Evolutionary conservation across 2,329 filamentous ascomycete genomes (phyloP), one percentile per base, ranked within the genome.

Genomic region (Rhynchosporium graminicola): DNA sequence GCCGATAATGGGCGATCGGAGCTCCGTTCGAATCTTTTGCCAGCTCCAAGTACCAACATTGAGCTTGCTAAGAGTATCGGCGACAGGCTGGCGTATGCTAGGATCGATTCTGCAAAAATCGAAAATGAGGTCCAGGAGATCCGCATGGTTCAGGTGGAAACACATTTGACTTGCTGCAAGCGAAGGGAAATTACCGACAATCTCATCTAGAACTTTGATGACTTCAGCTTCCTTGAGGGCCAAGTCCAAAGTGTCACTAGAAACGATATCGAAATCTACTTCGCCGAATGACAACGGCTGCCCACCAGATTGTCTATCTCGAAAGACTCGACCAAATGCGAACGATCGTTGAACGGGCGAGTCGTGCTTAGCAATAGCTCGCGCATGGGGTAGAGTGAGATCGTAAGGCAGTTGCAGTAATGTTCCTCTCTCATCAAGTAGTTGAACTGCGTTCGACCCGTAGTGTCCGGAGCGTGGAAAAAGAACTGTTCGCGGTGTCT

Each of bases 261-360:
- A 94, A n/a, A 97, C 84, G 63, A 99, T 92, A 76, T 99, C 95
- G 74, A 98, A 99, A 74, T 98, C 93, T 2, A 96, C 93, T 73
- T 98, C 95, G 9, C 91, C 89, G 73, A 91, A 89, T 71, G 88
- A 89, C 61, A 84, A 83, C 6, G 95, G 95, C 69, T 96, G 90
- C 2, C 91, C 90, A 7, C 91, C 92, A 60, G 87, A 87, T 55
- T 87, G 81, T 51, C 84, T 87, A 67, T 96, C 90, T 46, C 95
- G 86, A 73, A 92, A 98, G 0, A 98, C 92, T 40, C 83, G 88
- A 6, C 92, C 93, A 74, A 99, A 97, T 0, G 90, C 87, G 75
- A 92, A 97, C 0, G 90, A 91, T 67, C 91, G 90, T 68, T 91
- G 85, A 4, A 91, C 77, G 0, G 86, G 80, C 0, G 86, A 80